A percentile compares a stretch with the other conserved stretches of the same genome.
Evolutionary conservation across 352 stramenopile genomes (phyloP).

Genomic region (Pythium aphanidermatum): DNA sequence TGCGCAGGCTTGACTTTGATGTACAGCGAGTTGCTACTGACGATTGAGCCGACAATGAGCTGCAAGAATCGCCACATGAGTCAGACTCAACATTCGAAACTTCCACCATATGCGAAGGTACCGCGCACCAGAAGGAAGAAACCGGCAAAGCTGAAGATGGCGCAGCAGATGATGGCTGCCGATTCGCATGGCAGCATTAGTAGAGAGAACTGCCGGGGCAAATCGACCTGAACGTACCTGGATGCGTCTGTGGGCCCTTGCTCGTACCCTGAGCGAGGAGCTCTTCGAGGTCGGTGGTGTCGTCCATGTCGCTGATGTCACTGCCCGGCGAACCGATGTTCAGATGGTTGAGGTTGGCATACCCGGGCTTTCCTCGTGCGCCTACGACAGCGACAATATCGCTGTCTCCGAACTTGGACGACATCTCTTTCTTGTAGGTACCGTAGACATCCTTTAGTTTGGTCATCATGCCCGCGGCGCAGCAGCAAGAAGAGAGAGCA

Average conservation of each 20-base stretch:
- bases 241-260: constrained; percentile 66
- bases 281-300: constrained; percentile 75
- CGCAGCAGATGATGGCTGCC: constrained; percentile 65
- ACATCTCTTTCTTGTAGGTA: constrained; percentile 77
- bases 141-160: constrained; percentile 67
- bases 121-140: constrained; percentile 62
- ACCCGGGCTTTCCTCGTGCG: constrained; percentile 58
- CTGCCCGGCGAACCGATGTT: constrained; percentile 70
- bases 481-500: constrained; percentile 19
- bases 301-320: constrained; percentile 73
- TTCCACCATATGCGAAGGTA: background rate
- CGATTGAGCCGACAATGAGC: constrained; percentile 81
- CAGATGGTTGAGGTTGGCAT: constrained; percentile 79
- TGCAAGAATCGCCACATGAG: constrained; percentile 8
- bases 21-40: constrained; percentile 84
- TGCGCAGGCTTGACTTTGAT: constrained; percentile 77
- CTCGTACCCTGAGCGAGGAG: constrained; percentile 66
- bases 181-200: background rate
- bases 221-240: constrained; percentile 25
- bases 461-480: constrained; percentile 29
- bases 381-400: constrained; percentile 59
- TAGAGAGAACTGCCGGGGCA: background rate
- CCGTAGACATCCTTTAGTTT: constrained; percentile 76
- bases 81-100: background rate
- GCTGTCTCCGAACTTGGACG: constrained; percentile 52